phyloP scores from a whole-genome alignment of 2,329 filamentous ascomycete species.

The Neofusicoccum laricinum region DNA sequence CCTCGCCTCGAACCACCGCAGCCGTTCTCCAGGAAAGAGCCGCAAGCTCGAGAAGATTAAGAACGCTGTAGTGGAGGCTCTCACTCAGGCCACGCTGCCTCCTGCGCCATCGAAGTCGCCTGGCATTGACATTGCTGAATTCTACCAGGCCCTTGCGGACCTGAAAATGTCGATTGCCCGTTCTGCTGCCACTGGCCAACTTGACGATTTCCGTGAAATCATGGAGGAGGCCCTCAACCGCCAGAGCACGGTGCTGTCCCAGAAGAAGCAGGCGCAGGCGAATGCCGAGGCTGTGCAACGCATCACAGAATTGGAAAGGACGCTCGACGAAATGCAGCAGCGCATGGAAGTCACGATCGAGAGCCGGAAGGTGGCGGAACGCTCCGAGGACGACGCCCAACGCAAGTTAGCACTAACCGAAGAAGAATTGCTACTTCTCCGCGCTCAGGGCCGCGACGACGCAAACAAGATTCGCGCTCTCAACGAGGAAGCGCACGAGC shows the following conservation, averaged over 20 bases:
- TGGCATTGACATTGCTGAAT: constrained; percentile 36
- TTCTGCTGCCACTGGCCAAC: constrained; percentile 43
- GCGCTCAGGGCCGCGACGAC: constrained; percentile 42
- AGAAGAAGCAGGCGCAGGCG: constrained; percentile 29
- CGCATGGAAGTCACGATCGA: constrained; percentile 41
- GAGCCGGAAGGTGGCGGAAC: constrained; percentile 41
- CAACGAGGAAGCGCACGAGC: constrained; percentile 41
- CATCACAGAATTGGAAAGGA: constrained; percentile 34
- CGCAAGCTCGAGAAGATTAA: constrained; percentile 78
- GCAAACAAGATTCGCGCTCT: constrained; percentile 41
- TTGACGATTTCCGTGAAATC: constrained; percentile 41
- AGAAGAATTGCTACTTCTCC: constrained; percentile 47
- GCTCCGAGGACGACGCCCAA: constrained; percentile 43
- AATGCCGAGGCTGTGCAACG: constrained; percentile 32
- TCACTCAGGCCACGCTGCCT: neutral
- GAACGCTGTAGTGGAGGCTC: constrained; percentile 57
- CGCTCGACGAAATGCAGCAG: constrained; percentile 32
- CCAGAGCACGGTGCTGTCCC: constrained; percentile 29
- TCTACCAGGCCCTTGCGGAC: constrained; percentile 47
- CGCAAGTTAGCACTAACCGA: constrained; percentile 48
- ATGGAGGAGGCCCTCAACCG: constrained; percentile 37
- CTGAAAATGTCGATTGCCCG: constrained; percentile 48
- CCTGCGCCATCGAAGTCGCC: neutral
- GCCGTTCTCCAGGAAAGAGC: constrained; percentile 74
- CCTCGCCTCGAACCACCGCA: constrained; percentile 56